Base-by-base conservation (phyloP, 805 yeast species). In the Tetrapisispora namnaoensis region DNA sequence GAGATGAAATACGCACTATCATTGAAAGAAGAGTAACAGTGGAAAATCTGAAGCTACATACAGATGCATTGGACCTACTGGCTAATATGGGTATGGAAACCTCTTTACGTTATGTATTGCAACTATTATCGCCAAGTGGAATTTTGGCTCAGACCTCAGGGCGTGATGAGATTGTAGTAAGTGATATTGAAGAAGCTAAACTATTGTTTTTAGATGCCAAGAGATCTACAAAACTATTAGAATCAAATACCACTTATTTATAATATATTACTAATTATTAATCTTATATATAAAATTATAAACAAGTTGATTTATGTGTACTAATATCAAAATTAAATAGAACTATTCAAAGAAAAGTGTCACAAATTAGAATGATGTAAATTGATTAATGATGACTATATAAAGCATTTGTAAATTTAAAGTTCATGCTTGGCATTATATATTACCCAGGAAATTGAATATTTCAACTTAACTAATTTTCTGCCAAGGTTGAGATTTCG, bases 51-150 rank as follows among this genome's bases (percentile, higher is more conserved):
- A 79, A 81, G 24, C 67, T 88, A 42, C 65, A 75, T 9, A 68
- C 71, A 1, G 86, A 76, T n/a, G 95, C 95, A 1, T 74, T 91
- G 56, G 85, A 80, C 48, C 70, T 74, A 53, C 74, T 93, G 54
- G 85, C 97, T 1, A 70, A 69, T 32, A 79, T 82, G 56, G 98
- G 97, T 18, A 67, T 78, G 7, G 74, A 74, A 46, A 84, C 90
- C 7, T 87, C 96, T 2, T 75, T 93, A 63, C 83, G 99, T 66
- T 93, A 93, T 66, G 88, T 95, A 11, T 73, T 93, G 55, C 98
- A 93, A 66, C 76, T 93, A 56, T 74, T 93, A 63, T 79, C 96
- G 0, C 99, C 98, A 32, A 81, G 96, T 30, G 90, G 89, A 47
- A 80, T 93, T 44, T 75, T 93, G 53, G 80, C 95, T 39, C 78